phyloP scores from a whole-genome alignment of 2,329 filamentous ascomycete species.

The Clarireedia sp. region DNA sequence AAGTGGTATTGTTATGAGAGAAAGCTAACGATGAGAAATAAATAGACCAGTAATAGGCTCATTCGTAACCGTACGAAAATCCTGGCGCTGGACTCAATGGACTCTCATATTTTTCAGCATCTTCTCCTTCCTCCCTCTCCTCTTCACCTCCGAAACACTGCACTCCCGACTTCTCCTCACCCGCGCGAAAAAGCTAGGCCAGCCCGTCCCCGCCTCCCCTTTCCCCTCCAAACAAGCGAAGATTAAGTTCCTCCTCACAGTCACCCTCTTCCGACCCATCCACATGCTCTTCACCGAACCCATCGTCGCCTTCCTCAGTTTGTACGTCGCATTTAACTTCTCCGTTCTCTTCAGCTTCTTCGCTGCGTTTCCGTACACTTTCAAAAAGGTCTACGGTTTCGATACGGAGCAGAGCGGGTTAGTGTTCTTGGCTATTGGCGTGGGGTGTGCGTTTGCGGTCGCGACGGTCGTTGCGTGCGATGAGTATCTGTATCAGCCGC shows the following conservation, averaged over 20 bases:
- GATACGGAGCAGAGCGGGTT: slow-evolving; percentile 30
- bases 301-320: slow-evolving; percentile 30
- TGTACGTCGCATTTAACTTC: slow-evolving; percentile 32
- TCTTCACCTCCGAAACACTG: slow-evolving; percentile 35
- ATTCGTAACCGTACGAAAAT: slow-evolving; percentile 37
- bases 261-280: slow-evolving; percentile 31
- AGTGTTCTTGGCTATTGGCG: slow-evolving; percentile 32
- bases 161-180: slow-evolving; percentile 24
- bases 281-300: slow-evolving; percentile 32
- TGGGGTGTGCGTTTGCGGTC: slow-evolving; percentile 38
- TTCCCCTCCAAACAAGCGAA: slow-evolving; percentile 31
- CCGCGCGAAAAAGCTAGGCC: slow-evolving; percentile 29
- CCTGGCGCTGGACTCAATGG: slow-evolving; percentile 49
- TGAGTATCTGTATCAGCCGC: slow-evolving; percentile 32
- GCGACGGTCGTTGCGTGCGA: slow-evolving; percentile 36
- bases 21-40: background rate
- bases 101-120: slow-evolving; percentile 41
- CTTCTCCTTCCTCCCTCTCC: slow-evolving; percentile 37
- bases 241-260: slow-evolving; percentile 29
- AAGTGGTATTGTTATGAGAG: background rate
- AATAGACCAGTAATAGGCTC: slow-evolving; percentile 30
- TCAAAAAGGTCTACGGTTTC: slow-evolving; percentile 31
- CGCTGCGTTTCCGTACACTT: slow-evolving; percentile 35
- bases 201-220: slow-evolving; percentile 31
- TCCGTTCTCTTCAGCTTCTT: slow-evolving; percentile 33